Conservation (phyloP, 352 stramenopile genomes). For the Phytophthora aleatoria region DNA sequence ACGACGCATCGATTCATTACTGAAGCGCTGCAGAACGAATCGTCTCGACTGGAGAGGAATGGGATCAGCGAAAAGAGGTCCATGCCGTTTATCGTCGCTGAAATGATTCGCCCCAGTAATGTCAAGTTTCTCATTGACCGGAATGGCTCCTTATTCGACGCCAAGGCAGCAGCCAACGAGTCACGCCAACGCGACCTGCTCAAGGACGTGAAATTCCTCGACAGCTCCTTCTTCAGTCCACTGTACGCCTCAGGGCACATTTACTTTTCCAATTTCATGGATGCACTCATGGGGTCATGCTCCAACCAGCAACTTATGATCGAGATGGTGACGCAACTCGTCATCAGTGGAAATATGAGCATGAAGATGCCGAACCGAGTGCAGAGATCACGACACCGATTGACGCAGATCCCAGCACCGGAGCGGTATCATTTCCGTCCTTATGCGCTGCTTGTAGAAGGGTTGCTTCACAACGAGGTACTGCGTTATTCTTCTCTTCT, state of each 20-base stretch:
- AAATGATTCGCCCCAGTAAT: conserved; percentile 78
- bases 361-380: conserved; percentile 57
- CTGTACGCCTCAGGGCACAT: conserved; percentile 70
- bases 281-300: conserved; percentile 65
- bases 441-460: conserved; percentile 63
- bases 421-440: conserved; percentile 60
- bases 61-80: conserved; percentile 18
- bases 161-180: conserved; percentile 39
- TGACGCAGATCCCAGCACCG: conserved; percentile 63
- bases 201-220: conserved; percentile 60
- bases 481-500: conserved; percentile 1
- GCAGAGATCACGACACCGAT: conserved; percentile 39
- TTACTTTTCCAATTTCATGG: conserved; percentile 76
- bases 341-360: conserved; percentile 62
- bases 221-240: conserved; percentile 59
- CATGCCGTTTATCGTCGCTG: conserved; percentile 63
- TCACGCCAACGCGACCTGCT: conserved; percentile 47
- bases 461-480: conserved; percentile 63
- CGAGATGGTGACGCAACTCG: conserved; percentile 68
- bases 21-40: conserved; percentile 62
- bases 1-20: conserved; percentile 79
- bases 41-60: conserved; percentile 21
- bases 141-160: conserved; percentile 51
- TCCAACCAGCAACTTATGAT: conserved; percentile 67
- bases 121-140: conserved; percentile 73